Evolutionary conservation across 1,139 yeast species (phyloP).

Genomic region (Yamadazyma triangularis): DNA sequence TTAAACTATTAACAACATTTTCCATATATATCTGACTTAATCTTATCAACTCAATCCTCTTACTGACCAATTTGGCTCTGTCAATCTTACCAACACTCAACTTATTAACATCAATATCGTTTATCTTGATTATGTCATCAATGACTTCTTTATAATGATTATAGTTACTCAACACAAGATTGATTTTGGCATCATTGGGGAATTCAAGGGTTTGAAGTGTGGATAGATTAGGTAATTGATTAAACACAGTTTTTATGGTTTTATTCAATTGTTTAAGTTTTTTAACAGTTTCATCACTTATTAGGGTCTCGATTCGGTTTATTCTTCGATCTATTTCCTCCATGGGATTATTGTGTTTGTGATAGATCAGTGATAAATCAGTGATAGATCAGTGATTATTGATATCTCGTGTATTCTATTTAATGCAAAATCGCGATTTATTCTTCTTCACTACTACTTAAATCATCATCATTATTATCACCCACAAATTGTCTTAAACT

Average conservation of each 20-base stretch:
- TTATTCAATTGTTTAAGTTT: constrained; percentile 5
- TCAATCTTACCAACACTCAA: constrained; percentile 4
- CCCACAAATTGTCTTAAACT: constrained; percentile 38
- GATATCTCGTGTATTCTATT: background rate
- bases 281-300: background rate
- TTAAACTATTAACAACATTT: constrained; percentile 5
- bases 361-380: no score
- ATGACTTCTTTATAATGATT: constrained; percentile 6
- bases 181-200: constrained; percentile 4
- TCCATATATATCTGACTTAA: constrained; percentile 6
- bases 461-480: constrained; percentile 20
- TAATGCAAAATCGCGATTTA: constrained; percentile 4
- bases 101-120: constrained; percentile 4
- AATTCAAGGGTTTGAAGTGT: constrained; percentile 1
- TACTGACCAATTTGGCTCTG: constrained; percentile 1
- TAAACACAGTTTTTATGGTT: constrained; percentile 3
- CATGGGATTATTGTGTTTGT: no score
- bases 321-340: constrained; percentile 1
- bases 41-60: constrained; percentile 4
- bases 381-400: no score
- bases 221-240: constrained; percentile 7
- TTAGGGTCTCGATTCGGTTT: constrained; percentile 1
- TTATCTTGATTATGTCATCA: constrained; percentile 5
- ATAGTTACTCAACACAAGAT: constrained; percentile 9
- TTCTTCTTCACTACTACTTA: constrained; percentile 34